phyloP scores from a whole-genome alignment of 768 basidiomycete species.

The Suillus placidus region DNA sequence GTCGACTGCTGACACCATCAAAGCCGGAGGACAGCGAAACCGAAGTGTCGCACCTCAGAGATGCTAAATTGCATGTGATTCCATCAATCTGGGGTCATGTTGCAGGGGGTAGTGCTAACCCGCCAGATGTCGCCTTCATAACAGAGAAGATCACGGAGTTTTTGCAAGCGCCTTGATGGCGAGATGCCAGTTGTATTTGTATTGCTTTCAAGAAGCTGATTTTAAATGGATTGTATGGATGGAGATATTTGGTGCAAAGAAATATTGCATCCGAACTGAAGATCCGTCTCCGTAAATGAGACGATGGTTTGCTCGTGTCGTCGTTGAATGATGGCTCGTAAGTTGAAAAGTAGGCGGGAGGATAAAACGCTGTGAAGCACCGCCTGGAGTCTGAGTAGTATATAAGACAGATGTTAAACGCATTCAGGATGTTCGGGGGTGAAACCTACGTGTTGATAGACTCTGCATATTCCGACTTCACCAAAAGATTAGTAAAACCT shows the following conservation, averaged over 20 bases:
- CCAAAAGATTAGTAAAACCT: not conserved
- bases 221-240: not conserved
- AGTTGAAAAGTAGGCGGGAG: slow-evolving; percentile 1
- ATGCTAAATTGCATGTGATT: slow-evolving; percentile 53
- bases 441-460: not conserved
- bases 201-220: not conserved
- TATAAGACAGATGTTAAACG: not conserved
- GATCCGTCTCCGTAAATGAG: not conserved
- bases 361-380: not conserved
- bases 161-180: slow-evolving; percentile 32
- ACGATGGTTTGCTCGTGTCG: not conserved
- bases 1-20: slow-evolving; percentile 1
- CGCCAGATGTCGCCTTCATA: slow-evolving; percentile 44
- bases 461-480: not conserved
- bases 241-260: not conserved
- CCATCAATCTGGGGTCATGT: slow-evolving; percentile 62
- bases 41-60: slow-evolving; percentile 47
- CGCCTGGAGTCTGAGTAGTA: not conserved
- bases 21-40: slow-evolving; percentile 59
- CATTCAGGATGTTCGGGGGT: not conserved
- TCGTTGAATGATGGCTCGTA: not conserved
- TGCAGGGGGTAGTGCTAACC: slow-evolving; percentile 49
- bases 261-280: not conserved
- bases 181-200: not conserved
- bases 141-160: slow-evolving; percentile 44